Evolutionary conservation across 2,329 filamentous ascomycete genomes (phyloP).

Genomic region (Lizonia empirigonia): DNA sequence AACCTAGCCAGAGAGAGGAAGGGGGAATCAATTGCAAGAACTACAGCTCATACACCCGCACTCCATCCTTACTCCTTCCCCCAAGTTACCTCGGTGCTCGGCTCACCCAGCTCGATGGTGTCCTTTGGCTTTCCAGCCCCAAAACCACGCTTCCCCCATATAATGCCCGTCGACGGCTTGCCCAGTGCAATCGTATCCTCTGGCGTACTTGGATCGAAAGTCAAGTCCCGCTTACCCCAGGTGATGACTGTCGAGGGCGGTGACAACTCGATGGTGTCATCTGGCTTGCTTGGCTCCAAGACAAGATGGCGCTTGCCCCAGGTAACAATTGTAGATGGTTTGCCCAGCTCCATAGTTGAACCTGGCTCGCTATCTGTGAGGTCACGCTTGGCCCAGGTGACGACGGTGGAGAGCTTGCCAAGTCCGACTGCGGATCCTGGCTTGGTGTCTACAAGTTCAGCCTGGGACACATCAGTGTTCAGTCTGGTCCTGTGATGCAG

Average conservation of each 20-base stretch:
- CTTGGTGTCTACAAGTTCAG: neutral
- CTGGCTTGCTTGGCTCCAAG: conserved; percentile 1
- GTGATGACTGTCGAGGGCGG: conserved; percentile 17
- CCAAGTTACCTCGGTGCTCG: conserved; percentile 25
- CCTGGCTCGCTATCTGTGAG: conserved; percentile 4
- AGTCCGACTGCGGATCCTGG: conserved; percentile 18
- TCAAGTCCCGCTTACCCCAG: conserved; percentile 29
- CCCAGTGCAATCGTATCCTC: conserved; percentile 23
- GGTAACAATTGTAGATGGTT: conserved; percentile 23
- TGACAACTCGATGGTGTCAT: conserved; percentile 19
- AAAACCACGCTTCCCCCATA: conserved; percentile 28
- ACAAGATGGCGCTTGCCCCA: conserved; percentile 19
- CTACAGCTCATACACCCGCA: neutral
- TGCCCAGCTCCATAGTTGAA: conserved; percentile 18
- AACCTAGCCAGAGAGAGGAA: neutral
- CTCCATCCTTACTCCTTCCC: conserved; percentile 4
- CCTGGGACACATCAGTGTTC: neutral
- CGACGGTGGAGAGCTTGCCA: conserved; percentile 21
- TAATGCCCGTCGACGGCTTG: conserved; percentile 22
- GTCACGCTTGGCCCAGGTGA: conserved; percentile 25
- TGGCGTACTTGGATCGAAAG: neutral
- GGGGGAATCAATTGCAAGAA: neutral
- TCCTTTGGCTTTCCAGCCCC: conserved; percentile 15
- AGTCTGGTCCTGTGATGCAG: too few relatives aligned
- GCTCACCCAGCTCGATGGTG: conserved; percentile 23